phyloP scores from a whole-genome alignment of 202 grass and related monocot species.

The Tripidium arundinaceum region DNA sequence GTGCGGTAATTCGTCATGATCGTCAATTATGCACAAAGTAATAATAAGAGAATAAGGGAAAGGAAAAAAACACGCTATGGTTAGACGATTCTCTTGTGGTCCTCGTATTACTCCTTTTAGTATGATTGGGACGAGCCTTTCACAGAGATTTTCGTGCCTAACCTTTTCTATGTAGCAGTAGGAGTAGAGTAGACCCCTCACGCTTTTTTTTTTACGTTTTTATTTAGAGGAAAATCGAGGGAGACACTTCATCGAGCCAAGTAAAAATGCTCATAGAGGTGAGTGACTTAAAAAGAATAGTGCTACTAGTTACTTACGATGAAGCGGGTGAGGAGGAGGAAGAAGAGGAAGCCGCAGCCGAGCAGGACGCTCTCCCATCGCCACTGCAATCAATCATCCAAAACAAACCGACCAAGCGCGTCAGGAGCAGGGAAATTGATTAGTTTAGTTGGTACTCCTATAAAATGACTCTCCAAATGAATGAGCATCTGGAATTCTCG shows the following conservation, averaged over 20 bases:
- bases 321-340: slow-evolving; percentile 79
- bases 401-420: not conserved
- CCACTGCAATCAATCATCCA: slow-evolving; percentile 48
- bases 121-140: slow-evolving; percentile 24
- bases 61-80: not conserved
- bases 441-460: not conserved
- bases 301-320: slow-evolving; percentile 48
- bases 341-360: slow-evolving; percentile 78
- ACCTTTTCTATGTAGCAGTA: not conserved
- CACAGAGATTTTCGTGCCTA: not conserved
- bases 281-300: too few relatives aligned
- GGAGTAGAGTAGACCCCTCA: not conserved
- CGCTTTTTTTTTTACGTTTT: not conserved
- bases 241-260: not conserved
- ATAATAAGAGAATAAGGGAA: not conserved
- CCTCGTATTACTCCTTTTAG: not conserved
- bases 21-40: slow-evolving; percentile 11
- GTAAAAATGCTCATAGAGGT: not conserved
- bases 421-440: not conserved
- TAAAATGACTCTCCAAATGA: too few relatives aligned
- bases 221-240: too few relatives aligned
- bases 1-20: slow-evolving; percentile 20
- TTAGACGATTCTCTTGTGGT: slow-evolving; percentile 28
- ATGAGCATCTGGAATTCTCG: not conserved
- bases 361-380: slow-evolving; percentile 79